Evolutionary conservation across 345 rosid species (phyloP), one percentile per base, ranked within the genome.

Genomic region (Bretschneidera sinensis): DNA sequence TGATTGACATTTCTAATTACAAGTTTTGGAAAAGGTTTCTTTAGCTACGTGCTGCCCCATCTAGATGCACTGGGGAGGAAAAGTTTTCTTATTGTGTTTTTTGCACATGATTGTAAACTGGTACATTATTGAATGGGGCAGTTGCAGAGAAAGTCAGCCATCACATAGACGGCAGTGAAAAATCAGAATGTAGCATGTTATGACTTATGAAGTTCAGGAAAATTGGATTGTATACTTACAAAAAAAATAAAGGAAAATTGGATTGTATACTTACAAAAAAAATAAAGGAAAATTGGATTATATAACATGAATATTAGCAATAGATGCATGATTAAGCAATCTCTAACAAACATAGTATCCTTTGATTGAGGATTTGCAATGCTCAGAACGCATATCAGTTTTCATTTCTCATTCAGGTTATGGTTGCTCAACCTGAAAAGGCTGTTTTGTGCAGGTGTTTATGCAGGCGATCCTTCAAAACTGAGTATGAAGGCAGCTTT

Each of bases 401-500:
- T 21, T 66, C 17, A 48, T 21, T 9, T 49, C 34, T 56, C 50
- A 54, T 48, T 13, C 21, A 18, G 22, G 7, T 56, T 43, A 39
- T 17, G 59, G 25, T 57, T 55, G 0, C 21, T 63, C 22, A 21
- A 55, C 39, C 28, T 33, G 21, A 7, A 4, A 55, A 21, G 13
- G 7, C 43, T 22, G 18, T 68, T 52, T 60, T 52, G 43, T 69
- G 54, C 69, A 92, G 98, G 98, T 51, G 96, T 92, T 68, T 89
- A 89, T 84, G 96, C 98, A 0, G 97, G 97, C 31, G 87, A 89
- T 77, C 98, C 98, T 69, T 80, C 97, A 54, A 87, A 84, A 58
- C 61, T 89, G 57, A 92, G 92, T 64, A 92, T 89, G 97, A 89
- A 85, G 66, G 97, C 98, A 48, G 97, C 98, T 4, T 89, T 89